These are phyloP conservation scores for Kurtzmaniella quercitrusa DNA, from an alignment of 1,139 yeast species.

Conservation along the genomic window DNA sequence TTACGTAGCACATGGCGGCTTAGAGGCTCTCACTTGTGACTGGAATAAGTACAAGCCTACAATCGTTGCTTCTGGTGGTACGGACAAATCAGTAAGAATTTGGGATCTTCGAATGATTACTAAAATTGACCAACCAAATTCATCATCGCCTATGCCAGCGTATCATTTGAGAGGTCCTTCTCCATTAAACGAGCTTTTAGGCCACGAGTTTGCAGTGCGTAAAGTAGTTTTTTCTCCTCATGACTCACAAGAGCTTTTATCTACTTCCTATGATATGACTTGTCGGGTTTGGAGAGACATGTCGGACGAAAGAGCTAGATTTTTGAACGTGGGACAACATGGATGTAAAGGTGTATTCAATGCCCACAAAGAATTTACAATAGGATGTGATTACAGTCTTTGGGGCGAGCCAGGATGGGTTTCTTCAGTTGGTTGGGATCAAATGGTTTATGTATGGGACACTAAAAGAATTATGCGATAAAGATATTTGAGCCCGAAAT, in stretches of 20 bases:
- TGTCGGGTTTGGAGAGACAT: constrained; percentile 81
- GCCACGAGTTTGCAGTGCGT: constrained; percentile 87
- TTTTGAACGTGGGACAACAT: constrained; percentile 32
- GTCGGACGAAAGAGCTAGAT: constrained; percentile 51
- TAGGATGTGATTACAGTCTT: constrained; percentile 92
- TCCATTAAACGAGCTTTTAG: constrained; percentile 74
- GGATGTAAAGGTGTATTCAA: constrained; percentile 57
- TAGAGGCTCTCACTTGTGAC: constrained; percentile 78
- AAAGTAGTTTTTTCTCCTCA: constrained; percentile 90
- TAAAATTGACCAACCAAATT: constrained; percentile 35
- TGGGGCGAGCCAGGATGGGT: constrained; percentile 98
- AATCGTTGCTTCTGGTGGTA: constrained; percentile 83
- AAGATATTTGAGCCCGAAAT: neutral
- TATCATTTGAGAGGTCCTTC: constrained; percentile 54
- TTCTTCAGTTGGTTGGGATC: constrained; percentile 96
- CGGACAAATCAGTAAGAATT: constrained; percentile 74
- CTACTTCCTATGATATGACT: constrained; percentile 91
- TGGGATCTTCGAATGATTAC: constrained; percentile 84
- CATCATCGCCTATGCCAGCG: constrained; percentile 35
- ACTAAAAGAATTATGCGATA: constrained; percentile 35
- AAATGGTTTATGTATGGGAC: constrained; percentile 90
- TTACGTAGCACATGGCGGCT: constrained; percentile 70
- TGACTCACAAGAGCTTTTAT: constrained; percentile 61
- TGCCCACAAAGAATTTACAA: constrained; percentile 80
- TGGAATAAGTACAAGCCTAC: constrained; percentile 86